phyloP scores from a whole-genome alignment of 192 early-diverging fungal genomes.

The Piromyces sp. region DNA sequence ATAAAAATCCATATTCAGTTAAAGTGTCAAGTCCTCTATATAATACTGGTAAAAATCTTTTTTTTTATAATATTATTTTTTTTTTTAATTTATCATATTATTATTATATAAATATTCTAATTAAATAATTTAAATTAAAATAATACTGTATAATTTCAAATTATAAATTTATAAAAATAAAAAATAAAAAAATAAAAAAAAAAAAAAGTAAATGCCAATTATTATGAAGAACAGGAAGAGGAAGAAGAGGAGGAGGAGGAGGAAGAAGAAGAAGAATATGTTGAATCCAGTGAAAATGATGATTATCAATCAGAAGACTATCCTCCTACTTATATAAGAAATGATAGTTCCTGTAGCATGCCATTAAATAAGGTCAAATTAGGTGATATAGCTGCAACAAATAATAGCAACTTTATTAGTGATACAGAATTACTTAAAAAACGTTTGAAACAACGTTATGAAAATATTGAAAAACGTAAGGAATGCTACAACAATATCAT shows the following conservation, averaged over 20 bases:
- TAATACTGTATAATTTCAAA: too few relatives aligned
- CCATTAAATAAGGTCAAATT: background rate
- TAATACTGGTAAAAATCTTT: background rate
- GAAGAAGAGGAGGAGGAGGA: too few relatives aligned
- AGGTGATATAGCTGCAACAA: background rate
- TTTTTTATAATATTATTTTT: too few relatives aligned
- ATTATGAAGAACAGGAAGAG: too few relatives aligned
- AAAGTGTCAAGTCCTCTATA: background rate
- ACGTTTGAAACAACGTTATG: background rate
- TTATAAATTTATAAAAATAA: too few relatives aligned
- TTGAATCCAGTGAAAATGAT: too few relatives aligned
- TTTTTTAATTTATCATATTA: too few relatives aligned
- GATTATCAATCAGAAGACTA: background rate
- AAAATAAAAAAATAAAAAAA: too few relatives aligned
- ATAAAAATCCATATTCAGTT: background rate
- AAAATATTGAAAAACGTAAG: background rate
- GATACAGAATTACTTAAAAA: background rate
- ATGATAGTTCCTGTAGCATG: background rate
- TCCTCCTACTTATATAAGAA: background rate
- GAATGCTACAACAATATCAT: background rate
- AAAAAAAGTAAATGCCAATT: too few relatives aligned
- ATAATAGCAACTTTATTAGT: background rate
- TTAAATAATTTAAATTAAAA: too few relatives aligned
- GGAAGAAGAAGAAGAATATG: too few relatives aligned
- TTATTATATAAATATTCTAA: too few relatives aligned